Conservation (phyloP, 2,329 filamentous ascomycete species). For the Parasarocladium wereldwijsianum region DNA sequence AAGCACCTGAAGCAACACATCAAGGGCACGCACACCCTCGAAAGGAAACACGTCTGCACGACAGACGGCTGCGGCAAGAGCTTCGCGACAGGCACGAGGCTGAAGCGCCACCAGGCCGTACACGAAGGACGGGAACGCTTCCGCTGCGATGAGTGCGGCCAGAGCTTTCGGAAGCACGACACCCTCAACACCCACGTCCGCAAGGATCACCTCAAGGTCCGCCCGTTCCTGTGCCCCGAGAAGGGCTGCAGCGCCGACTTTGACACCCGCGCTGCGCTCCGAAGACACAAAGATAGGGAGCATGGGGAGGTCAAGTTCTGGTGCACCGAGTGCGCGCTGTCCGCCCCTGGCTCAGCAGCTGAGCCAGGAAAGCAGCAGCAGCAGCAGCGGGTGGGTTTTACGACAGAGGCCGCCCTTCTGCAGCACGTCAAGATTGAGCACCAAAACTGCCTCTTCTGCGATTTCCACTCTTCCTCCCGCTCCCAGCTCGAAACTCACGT, state of each 20-base stretch:
- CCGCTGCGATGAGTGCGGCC: conserved; percentile 58
- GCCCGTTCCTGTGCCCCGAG: conserved; percentile 56
- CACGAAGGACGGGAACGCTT: conserved; percentile 63
- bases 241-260: conserved; percentile 47
- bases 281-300: conserved; percentile 52
- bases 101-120: conserved; percentile 63
- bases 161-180: conserved; percentile 76
- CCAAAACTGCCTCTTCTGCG: conserved; percentile 62
- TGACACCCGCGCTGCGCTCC: conserved; percentile 56
- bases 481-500: conserved; percentile 62
- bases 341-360: too few relatives aligned
- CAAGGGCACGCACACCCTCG: conserved; percentile 62
- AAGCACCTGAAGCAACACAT: conserved; percentile 79
- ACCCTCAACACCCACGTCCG: conserved; percentile 74
- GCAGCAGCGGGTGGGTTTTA: conserved; percentile 44
- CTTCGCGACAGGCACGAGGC: conserved; percentile 66
- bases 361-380: too few relatives aligned
- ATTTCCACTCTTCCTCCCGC: conserved; percentile 49
- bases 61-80: conserved; percentile 61
- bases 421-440: conserved; percentile 61
- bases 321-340: conserved; percentile 68
- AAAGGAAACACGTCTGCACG: conserved; percentile 58
- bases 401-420: conserved; percentile 56
- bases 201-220: conserved; percentile 56
- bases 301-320: conserved; percentile 60